These are phyloP conservation scores for Verticillium dahliae DNA, from an alignment of 2,329 filamentous ascomycete species.

Conservation along the genomic window DNA sequence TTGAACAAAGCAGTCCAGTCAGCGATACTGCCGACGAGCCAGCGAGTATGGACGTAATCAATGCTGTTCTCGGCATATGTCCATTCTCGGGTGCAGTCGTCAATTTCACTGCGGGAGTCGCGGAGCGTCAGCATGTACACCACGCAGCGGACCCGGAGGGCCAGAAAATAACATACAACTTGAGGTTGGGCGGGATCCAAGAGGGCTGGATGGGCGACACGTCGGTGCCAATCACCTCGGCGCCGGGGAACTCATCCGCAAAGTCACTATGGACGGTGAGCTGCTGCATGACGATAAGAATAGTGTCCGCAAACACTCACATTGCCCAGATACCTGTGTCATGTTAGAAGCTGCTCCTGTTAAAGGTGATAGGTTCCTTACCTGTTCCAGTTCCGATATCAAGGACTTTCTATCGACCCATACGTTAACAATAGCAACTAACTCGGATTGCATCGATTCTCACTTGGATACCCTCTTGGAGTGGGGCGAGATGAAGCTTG, in stretches of 20 bases:
- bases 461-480: background rate
- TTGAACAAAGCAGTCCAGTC: slow-evolving; percentile 8
- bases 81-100: slow-evolving; percentile 28
- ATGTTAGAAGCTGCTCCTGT: background rate
- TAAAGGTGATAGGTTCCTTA: background rate
- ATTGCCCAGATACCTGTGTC: slow-evolving; percentile 1
- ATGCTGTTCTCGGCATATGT: slow-evolving; percentile 26
- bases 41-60: slow-evolving; percentile 27
- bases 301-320: background rate
- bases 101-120: slow-evolving; percentile 28
- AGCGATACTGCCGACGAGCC: slow-evolving; percentile 16
- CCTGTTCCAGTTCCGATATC: slow-evolving; percentile 1
- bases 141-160: slow-evolving; percentile 10
- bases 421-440: background rate
- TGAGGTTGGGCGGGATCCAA: slow-evolving; percentile 30
- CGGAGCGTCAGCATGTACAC: slow-evolving; percentile 22
- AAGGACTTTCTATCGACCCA: background rate
- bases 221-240: slow-evolving; percentile 50
- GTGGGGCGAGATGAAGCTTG: background rate
- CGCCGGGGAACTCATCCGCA: slow-evolving; percentile 44
- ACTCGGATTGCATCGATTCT: too few relatives aligned
- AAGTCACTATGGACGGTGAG: slow-evolving; percentile 21
- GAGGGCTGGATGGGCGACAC: slow-evolving; percentile 49
- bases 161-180: background rate
- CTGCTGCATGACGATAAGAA: too few relatives aligned